phyloP scores from a whole-genome alignment of 257 asterid species.

The Ballota nigra region DNA sequence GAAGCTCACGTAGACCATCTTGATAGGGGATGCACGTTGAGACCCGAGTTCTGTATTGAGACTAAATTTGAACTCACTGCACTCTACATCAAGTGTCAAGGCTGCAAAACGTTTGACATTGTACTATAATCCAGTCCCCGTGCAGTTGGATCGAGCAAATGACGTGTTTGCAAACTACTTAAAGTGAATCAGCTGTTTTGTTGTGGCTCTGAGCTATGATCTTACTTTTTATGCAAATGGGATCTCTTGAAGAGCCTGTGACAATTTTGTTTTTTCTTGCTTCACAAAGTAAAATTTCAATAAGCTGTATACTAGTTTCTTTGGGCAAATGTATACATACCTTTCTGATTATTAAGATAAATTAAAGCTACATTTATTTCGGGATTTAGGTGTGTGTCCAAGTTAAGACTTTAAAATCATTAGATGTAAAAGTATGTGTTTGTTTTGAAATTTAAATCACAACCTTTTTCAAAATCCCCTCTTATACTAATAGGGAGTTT shows the following conservation, averaged over 20 bases:
- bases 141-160: too few species aligned
- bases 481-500: too few species aligned
- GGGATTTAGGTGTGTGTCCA: too few species aligned
- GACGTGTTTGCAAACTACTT: neutral
- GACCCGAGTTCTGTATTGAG: slow-evolving; percentile 67
- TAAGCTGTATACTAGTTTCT: slow-evolving; percentile 4
- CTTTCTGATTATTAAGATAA: neutral
- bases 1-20: slow-evolving; percentile 86
- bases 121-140: slow-evolving; percentile 42
- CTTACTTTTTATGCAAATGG: neutral
- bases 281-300: neutral
- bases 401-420: too few species aligned
- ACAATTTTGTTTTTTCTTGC: slow-evolving; percentile 11
- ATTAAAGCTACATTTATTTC: too few species aligned
- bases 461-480: too few species aligned
- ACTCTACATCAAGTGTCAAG: slow-evolving; percentile 67
- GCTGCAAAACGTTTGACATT: slow-evolving; percentile 68
- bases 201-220: slow-evolving; percentile 14
- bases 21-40: slow-evolving; percentile 75
- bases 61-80: slow-evolving; percentile 69
- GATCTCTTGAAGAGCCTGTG: neutral
- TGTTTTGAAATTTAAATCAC: too few species aligned
- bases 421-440: too few species aligned
- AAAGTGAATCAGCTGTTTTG: neutral
- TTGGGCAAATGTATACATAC: neutral